Percentiles rank a stretch among this genome's conserved stretches.
Conservation (phyloP, 257 asterid genomes). For the Solanum neorickii region DNA sequence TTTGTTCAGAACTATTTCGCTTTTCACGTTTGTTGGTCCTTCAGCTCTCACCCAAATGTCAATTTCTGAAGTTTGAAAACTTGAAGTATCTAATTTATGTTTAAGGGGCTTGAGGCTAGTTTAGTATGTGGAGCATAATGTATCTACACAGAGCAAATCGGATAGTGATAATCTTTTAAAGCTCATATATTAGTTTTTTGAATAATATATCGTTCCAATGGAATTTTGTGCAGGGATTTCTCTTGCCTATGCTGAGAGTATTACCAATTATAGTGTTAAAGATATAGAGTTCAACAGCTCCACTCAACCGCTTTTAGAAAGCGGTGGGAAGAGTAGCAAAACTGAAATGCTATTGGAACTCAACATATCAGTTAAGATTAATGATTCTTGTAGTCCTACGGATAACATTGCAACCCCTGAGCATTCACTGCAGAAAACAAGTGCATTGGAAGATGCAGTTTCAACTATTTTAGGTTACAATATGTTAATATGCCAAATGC, state of each 20-base stretch:
- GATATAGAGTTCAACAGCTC: slow-evolving; percentile 16
- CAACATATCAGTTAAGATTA: slow-evolving; percentile 20
- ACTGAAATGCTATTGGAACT: background rate
- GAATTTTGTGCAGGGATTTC: slow-evolving; percentile 44
- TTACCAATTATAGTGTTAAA: slow-evolving; percentile 11
- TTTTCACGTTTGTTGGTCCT: background rate
- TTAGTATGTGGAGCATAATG: background rate
- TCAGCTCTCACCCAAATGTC: background rate
- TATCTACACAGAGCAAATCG: background rate
- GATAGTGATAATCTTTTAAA: background rate
- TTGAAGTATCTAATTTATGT: background rate
- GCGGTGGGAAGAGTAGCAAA: slow-evolving; percentile 17
- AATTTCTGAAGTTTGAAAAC: background rate
- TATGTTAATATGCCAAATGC: slow-evolving; percentile 30
- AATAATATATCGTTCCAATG: background rate
- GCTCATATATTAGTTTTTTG: background rate
- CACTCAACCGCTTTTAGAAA: slow-evolving; percentile 21
- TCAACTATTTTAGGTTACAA: slow-evolving; percentile 38
- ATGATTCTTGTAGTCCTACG: slow-evolving; percentile 10
- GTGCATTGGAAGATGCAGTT: slow-evolving; percentile 33
- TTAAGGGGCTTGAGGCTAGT: background rate
- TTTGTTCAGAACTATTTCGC: background rate
- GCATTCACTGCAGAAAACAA: slow-evolving; percentile 20
- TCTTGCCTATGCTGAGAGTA: slow-evolving; percentile 24
- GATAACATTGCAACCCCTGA: slow-evolving; percentile 10